These are phyloP conservation scores for Syzygium aqueum DNA, from an alignment of 345 rosid genomes.

Conservation along the genomic window DNA sequence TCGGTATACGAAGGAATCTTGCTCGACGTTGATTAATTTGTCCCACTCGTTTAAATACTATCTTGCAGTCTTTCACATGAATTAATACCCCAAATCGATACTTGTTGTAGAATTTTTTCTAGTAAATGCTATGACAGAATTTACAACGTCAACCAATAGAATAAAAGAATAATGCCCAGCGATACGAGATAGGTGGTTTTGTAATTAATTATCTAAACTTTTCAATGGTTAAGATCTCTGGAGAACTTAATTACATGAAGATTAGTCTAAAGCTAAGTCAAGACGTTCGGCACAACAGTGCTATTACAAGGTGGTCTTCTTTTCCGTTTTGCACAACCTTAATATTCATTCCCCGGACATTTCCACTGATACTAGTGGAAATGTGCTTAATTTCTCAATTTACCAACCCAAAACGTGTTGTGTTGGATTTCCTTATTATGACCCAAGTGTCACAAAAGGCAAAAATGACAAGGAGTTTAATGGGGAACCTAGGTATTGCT, in stretches of 20 bases:
- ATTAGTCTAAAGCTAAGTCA: background rate
- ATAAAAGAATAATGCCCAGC: too few relatives aligned
- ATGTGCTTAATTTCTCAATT: background rate
- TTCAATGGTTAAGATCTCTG: background rate
- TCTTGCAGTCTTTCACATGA: background rate
- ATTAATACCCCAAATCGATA: background rate
- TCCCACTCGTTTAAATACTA: background rate
- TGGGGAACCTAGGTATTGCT: background rate
- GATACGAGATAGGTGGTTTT: too few relatives aligned
- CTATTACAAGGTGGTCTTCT: background rate
- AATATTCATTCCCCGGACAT: too few relatives aligned
- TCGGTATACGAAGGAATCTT: background rate
- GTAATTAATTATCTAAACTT: too few relatives aligned
- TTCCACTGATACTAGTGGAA: background rate
- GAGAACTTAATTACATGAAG: background rate
- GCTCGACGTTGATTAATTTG: background rate
- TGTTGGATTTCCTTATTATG: background rate
- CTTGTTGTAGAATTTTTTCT: background rate
- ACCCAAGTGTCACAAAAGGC: background rate
- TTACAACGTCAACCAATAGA: background rate
- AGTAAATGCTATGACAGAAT: background rate
- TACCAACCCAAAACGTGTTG: background rate
- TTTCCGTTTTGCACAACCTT: background rate
- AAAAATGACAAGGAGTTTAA: background rate
- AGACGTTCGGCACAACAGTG: background rate